phyloP scores from a whole-genome alignment of 2,329 filamentous ascomycete genomes.

The Claviceps pusilla region DNA sequence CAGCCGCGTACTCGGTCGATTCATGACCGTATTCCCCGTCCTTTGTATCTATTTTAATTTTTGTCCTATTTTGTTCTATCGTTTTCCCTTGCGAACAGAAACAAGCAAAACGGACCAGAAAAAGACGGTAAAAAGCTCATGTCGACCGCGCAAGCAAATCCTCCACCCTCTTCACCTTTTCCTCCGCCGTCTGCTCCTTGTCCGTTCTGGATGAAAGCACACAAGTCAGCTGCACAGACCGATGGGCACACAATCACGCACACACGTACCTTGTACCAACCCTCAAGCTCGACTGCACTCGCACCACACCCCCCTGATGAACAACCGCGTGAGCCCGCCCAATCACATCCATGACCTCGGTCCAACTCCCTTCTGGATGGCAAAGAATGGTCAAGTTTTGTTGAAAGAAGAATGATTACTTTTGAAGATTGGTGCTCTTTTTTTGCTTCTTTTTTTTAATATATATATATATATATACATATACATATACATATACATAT shows the following conservation, averaged over 20 bases:
- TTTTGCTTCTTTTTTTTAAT: no score
- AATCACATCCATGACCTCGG: conserved; percentile 68
- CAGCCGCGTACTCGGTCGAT: no score
- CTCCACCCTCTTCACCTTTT: conserved; percentile 57
- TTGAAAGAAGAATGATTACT: no score
- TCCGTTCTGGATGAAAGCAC: conserved; percentile 45
- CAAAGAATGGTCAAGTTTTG: background rate
- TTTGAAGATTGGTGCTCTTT: no score
- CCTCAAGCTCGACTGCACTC: conserved; percentile 81
- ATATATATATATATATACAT: no score
- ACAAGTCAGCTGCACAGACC: background rate
- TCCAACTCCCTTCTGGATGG: conserved; percentile 69
- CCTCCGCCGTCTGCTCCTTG: conserved; percentile 65
- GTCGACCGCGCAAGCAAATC: conserved; percentile 26
- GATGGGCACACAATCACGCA: no score
- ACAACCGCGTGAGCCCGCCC: conserved; percentile 73
- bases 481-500: no score
- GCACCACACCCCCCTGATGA: conserved; percentile 59
- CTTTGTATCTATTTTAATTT: no score
- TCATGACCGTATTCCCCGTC: no score
- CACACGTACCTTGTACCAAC: conserved; percentile 56
- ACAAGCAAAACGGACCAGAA: no score
- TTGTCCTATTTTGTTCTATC: no score
- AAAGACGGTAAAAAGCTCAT: background rate
- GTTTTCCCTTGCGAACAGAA: no score